phyloP scores from a whole-genome alignment of 2,329 filamentous ascomycete species.

The Penicillium sp. region DNA sequence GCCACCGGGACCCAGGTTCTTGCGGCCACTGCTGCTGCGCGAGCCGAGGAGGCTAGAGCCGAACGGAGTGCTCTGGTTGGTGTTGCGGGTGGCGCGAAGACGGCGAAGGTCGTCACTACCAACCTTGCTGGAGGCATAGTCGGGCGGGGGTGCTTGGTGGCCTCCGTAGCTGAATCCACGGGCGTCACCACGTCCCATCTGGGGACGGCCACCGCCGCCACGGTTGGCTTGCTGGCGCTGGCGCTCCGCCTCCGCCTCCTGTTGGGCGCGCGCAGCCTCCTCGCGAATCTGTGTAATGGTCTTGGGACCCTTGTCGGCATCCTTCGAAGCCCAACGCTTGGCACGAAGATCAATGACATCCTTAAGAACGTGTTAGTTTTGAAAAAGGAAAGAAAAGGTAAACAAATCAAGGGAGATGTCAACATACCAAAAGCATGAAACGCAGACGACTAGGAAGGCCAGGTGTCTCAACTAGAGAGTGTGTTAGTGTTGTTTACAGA shows the following conservation, averaged over 20 bases:
- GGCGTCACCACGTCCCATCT: constrained; percentile 78
- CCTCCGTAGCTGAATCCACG: constrained; percentile 71
- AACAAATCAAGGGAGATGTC: neutral
- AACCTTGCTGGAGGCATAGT: constrained; percentile 74
- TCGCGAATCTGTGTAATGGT: constrained; percentile 89
- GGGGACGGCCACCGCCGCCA: constrained; percentile 67
- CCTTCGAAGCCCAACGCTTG: constrained; percentile 79
- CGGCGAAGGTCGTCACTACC: constrained; percentile 88
- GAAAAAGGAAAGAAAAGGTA: neutral
- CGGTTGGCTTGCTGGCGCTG: constrained; percentile 52
- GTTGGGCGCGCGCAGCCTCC: constrained; percentile 73
- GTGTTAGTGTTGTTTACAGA: too few species aligned
- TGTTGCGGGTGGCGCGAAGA: constrained; percentile 62
- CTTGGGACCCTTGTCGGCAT: constrained; percentile 91
- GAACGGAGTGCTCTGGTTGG: constrained; percentile 63
- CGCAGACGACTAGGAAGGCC: constrained; percentile 81
- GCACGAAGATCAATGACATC: constrained; percentile 83
- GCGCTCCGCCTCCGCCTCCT: constrained; percentile 71
- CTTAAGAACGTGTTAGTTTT: constrained; percentile 29
- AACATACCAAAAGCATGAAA: constrained; percentile 82
- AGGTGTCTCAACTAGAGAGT: constrained; percentile 60
- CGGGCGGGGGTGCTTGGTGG: constrained; percentile 65
- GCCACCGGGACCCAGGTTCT: constrained; percentile 68
- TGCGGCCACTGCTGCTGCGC: constrained; percentile 84
- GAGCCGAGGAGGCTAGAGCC: constrained; percentile 83